phyloP scores from a whole-genome alignment of 2,329 filamentous ascomycete genomes.

The Trichoderma cornu-damae region DNA sequence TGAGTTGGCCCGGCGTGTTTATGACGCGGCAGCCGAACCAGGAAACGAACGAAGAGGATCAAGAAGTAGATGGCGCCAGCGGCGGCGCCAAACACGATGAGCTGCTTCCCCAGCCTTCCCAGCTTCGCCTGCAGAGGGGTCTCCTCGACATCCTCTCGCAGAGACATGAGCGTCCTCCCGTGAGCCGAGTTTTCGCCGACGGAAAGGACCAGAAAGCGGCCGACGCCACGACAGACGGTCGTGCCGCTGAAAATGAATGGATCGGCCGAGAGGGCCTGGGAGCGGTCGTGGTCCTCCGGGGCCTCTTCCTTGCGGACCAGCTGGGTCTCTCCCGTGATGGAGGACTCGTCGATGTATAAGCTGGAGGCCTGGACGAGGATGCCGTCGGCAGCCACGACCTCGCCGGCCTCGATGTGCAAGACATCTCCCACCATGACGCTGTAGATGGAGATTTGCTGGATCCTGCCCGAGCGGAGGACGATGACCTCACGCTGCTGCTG shows the following conservation, averaged over 20 bases:
- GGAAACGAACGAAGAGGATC: slow-evolving; percentile 38
- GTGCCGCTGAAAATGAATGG: slow-evolving; percentile 78
- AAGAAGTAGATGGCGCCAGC: slow-evolving; percentile 41
- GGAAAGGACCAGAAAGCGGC: slow-evolving; percentile 69
- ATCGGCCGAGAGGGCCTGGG: slow-evolving; percentile 51
- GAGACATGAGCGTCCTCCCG: slow-evolving; percentile 72
- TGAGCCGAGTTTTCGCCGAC: slow-evolving; percentile 69
- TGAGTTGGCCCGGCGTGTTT: slow-evolving; percentile 39
- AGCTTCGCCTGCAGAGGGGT: slow-evolving; percentile 75
- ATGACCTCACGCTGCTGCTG: slow-evolving; percentile 73
- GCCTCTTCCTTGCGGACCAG: slow-evolving; percentile 59
- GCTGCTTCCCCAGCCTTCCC: slow-evolving; percentile 71
- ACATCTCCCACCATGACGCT: slow-evolving; percentile 71
- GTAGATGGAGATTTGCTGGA: slow-evolving; percentile 62
- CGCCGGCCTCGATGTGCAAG: slow-evolving; percentile 66
- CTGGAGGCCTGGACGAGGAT: slow-evolving; percentile 54
- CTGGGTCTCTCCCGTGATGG: slow-evolving; percentile 71
- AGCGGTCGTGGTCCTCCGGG: slow-evolving; percentile 54
- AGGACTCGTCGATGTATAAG: slow-evolving; percentile 66
- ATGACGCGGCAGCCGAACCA: slow-evolving; percentile 30
- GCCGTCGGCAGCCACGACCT: slow-evolving; percentile 65
- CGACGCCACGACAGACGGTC: slow-evolving; percentile 70
- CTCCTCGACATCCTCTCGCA: slow-evolving; percentile 70
- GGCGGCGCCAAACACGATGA: slow-evolving; percentile 43
- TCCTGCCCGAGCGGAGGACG: slow-evolving; percentile 68